A percentile compares a stretch with the other conserved stretches of the same genome.
These are phyloP conservation scores for Poterioochromonas sp. DNA, from an alignment of 352 stramenopile genomes.

Conservation along the genomic window DNA sequence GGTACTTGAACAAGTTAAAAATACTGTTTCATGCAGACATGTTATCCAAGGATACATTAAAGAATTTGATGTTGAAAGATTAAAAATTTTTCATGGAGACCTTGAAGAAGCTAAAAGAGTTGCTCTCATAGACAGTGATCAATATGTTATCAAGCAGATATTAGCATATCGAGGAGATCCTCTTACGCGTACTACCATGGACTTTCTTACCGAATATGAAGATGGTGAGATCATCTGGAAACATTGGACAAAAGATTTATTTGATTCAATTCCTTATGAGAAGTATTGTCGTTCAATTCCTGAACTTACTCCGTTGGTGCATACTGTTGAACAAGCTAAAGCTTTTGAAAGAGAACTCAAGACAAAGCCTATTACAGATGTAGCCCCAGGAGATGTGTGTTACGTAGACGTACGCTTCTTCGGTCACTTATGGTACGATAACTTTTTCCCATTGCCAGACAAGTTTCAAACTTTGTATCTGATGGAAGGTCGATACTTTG, in stretches of 20 bases:
- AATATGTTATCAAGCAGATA: not conserved
- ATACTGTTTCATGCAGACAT: not conserved
- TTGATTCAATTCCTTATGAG: not conserved
- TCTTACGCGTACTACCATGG: not conserved
- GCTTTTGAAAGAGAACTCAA: not conserved
- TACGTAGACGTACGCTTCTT: not conserved
- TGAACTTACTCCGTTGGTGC: not conserved
- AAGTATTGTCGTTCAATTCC: not conserved
- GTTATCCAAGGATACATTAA: not conserved
- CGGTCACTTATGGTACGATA: not conserved
- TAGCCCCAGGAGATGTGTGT: not conserved
- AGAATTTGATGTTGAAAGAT: not conserved
- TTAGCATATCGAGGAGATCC: not conserved
- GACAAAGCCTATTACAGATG: not conserved
- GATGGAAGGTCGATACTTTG: not conserved
- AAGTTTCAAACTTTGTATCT: not conserved
- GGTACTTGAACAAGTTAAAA: not conserved
- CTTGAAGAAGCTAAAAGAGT: not conserved
- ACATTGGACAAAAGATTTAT: conserved; percentile 1
- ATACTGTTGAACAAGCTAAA: not conserved
- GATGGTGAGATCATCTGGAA: not conserved
- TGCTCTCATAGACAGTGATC: not conserved
- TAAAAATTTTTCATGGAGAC: conserved; percentile 3
- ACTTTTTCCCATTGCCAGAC: not conserved
- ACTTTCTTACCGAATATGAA: not conserved